Evolutionary conservation across 2,329 filamentous ascomycete genomes (phyloP), one percentile per base, ranked within the genome.

Genomic region (Sordariomycetes sp.): DNA sequence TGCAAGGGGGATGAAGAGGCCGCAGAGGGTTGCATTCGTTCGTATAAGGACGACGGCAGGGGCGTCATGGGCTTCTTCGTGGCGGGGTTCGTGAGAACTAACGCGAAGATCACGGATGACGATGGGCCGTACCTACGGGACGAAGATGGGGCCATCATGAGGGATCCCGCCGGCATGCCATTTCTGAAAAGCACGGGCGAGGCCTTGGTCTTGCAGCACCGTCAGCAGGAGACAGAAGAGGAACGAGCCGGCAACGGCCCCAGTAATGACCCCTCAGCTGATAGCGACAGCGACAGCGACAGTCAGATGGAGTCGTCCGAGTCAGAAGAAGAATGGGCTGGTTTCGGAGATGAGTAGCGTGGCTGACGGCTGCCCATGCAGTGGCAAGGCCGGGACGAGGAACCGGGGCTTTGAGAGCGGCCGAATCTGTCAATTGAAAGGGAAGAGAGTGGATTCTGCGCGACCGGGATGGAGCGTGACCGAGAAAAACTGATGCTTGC

Each of bases 1-100:
- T 63, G 64, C 44, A 48, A 48, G 5, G 70, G 68, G 2, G 61
- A 76, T 33, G 50, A 66, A 26, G 57, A 66, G 4, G 54, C 85
- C 2, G 73, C 79, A 6, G 79, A 90, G 18, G 83, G 72, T 3
- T 94, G 87, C 49, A 81, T 95, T 36, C 69, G 90, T 38, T 85
- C 86, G 21, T 80, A 83, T 55, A 84, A 88, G 46, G 83, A 77
- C 18, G 86, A 90, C 45, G 79, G 79, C 8, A 75, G 82, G 42
- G 86, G 87, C 0, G 84, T 88, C 1, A 94, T 95, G 74, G 90
- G 92, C 0, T 96, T 98, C 58, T 98, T 98, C 47, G 84, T 95
- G 15, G 86, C 78, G n/a, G 86, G 72, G 0, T 94, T 98, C 57
- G 71, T 86, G 4, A 51, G 55, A 26, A 37, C 40, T n/a, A 44